phyloP scores from a whole-genome alignment of 805 yeast species.

The Pichia heedii region DNA sequence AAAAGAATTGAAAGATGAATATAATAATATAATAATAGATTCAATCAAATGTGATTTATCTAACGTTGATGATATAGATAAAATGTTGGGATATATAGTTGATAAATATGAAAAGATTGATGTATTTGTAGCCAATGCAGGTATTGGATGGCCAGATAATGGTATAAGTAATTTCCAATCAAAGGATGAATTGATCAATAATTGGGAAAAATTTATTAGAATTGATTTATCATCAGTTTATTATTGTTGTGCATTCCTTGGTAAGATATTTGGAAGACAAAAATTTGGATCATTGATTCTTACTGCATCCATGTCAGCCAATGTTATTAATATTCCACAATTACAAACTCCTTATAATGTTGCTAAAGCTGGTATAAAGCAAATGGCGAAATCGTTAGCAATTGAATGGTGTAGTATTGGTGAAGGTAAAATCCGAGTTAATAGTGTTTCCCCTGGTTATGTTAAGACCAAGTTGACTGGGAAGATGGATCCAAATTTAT shows the following conservation, averaged over 20 bases:
- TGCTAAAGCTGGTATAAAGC: slow-evolving; percentile 77
- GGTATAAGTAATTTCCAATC: slow-evolving; percentile 34
- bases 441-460: slow-evolving; percentile 81
- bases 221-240: slow-evolving; percentile 75
- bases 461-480: slow-evolving; percentile 61
- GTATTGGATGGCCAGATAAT: slow-evolving; percentile 73
- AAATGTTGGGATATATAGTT: slow-evolving; percentile 21
- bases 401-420: slow-evolving; percentile 87
- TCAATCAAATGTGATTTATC: slow-evolving; percentile 27
- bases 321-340: slow-evolving; percentile 80
- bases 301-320: slow-evolving; percentile 88
- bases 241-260: slow-evolving; percentile 69
- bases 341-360: slow-evolving; percentile 80
- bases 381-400: slow-evolving; percentile 68
- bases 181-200: slow-evolving; percentile 36
- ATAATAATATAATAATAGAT: slow-evolving; percentile 12
- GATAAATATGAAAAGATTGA: slow-evolving; percentile 32
- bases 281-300: slow-evolving; percentile 71
- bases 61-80: slow-evolving; percentile 23
- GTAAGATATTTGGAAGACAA: slow-evolving; percentile 62
- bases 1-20: slow-evolving; percentile 6
- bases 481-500: slow-evolving; percentile 35
- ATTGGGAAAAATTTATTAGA: slow-evolving; percentile 66
- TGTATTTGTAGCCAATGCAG: slow-evolving; percentile 36
- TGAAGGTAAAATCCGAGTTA: slow-evolving; percentile 49